Conservation (phyloP, 2,329 filamentous ascomycete species). For the Pseudogymnoascus pannorum region DNA sequence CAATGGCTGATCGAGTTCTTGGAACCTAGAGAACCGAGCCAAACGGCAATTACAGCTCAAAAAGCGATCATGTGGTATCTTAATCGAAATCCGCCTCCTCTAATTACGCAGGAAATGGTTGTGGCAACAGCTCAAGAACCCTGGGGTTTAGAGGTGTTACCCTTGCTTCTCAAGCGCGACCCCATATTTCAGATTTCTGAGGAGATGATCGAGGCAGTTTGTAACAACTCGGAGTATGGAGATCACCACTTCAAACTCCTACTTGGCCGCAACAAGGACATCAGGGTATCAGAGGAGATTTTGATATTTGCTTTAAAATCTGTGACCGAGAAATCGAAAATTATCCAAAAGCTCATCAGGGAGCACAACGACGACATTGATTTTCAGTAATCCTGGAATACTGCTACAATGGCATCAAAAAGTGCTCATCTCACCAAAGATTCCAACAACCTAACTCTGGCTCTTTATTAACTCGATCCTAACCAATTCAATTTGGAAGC, state of each 20-base stretch:
- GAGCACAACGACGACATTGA: not conserved
- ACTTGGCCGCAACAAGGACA: not conserved
- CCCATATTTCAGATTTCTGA: not conserved
- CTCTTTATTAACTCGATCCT: not conserved
- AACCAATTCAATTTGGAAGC: not conserved
- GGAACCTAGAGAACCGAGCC: not conserved
- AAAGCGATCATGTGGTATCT: not conserved
- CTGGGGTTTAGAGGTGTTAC: not conserved
- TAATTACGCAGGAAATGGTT: not conserved
- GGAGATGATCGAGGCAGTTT: not conserved
- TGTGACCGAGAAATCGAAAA: not conserved
- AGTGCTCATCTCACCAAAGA: not conserved
- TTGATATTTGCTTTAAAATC: not conserved
- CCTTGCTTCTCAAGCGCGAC: not conserved
- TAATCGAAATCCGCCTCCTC: not conserved
- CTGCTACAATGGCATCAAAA: not conserved
- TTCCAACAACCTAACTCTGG: not conserved
- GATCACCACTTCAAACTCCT: not conserved
- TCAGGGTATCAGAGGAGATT: not conserved
- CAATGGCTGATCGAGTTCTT: not conserved
- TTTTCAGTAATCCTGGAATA: not conserved
- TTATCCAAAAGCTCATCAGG: not conserved
- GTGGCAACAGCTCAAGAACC: not conserved
- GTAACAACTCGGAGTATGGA: not conserved
- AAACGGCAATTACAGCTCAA: not conserved